Base-by-base conservation (phyloP, 768 basidiomycete species). In the Gloeopeniophorella convolvens region DNA sequence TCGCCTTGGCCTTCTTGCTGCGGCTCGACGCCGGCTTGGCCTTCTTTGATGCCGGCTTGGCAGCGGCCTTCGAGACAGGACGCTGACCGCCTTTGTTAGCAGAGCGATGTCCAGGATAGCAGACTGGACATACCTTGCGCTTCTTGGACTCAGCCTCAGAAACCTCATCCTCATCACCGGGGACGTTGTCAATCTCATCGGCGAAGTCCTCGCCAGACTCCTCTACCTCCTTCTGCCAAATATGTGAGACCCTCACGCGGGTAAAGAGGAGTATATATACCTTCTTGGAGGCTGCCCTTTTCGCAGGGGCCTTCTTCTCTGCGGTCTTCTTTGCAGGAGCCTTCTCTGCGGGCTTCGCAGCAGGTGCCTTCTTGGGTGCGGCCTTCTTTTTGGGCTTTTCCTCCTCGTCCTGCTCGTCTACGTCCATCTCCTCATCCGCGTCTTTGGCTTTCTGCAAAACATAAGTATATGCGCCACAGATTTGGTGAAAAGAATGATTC, bases 41-140 rank as follows among this genome's bases (percentile, higher is more conserved):
- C 44, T 42, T 51, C 33, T 51, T 55, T 16, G 54, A 52, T 1
- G 50, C 36, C 2, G 50, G 50, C 23, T 55, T 55, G 27, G 46
- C 11, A 15, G 30, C 35, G 5, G 52, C 31, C 30, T 54, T 54
- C 3, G 42, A 3, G 4, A 23, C 28, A 20, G 46, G 35, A 32
- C 46, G 46, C 52, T 54, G 24, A 23, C 39, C n/a, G 12, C 20
- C 20, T 8, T 42, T 48, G 18, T 5, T 2, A 26, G 16, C 5
- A 13, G 1, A 7, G 28, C 20, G 3, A 36, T 8, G 15, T 18
- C 13, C 24, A 33, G 26, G 9, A 26, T 36, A 18, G 7, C 7
- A 4, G 15, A n/a, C n/a, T n/a, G n/a, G n/a, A 56, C 68, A 18
- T 59, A 81, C 85, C 80, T 87, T 85, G 68, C 83, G 81, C 68